These are phyloP conservation scores for Aspergillus amoenus DNA, from an alignment of 2,329 filamentous ascomycete genomes.

Conservation along the genomic window DNA sequence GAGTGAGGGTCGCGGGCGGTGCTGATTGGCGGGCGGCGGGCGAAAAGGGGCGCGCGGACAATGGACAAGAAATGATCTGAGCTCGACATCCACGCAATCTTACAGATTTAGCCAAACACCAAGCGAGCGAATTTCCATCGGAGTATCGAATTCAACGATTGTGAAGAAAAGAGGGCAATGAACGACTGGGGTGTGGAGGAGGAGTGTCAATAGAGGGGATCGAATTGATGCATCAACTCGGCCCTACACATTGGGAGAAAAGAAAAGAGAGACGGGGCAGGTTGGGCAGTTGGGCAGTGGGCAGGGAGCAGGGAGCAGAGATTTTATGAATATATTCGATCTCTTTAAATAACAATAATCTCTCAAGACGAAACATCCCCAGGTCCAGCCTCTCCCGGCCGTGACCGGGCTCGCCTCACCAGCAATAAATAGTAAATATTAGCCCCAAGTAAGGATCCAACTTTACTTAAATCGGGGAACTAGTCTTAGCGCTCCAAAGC, in stretches of 20 bases:
- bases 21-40: conserved; percentile 23
- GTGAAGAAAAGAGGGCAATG: background rate
- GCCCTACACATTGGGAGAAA: background rate
- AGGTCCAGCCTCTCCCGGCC: conserved; percentile 1
- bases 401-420: conserved; percentile 5
- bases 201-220: background rate
- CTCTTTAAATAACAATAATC: background rate
- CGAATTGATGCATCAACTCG: conserved; percentile 2
- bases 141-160: background rate
- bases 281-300: background rate
- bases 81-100: conserved; percentile 20
- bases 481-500: background rate
- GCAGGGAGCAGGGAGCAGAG: background rate
- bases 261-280: background rate
- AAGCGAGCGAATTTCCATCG: background rate
- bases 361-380: conserved; percentile 4
- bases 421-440: conserved; percentile 10
- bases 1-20: conserved; percentile 5
- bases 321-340: too few species aligned
- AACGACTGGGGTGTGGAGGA: background rate
- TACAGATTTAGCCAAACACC: background rate
- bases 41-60: conserved; percentile 24
- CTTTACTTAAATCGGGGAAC: background rate
- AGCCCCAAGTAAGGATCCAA: conserved; percentile 12
- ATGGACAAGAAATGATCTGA: conserved; percentile 20